Percentiles rank a stretch among this genome's conserved stretches.
Evolutionary conservation across 345 rosid species (phyloP).

Genomic region (Populus deltoides): DNA sequence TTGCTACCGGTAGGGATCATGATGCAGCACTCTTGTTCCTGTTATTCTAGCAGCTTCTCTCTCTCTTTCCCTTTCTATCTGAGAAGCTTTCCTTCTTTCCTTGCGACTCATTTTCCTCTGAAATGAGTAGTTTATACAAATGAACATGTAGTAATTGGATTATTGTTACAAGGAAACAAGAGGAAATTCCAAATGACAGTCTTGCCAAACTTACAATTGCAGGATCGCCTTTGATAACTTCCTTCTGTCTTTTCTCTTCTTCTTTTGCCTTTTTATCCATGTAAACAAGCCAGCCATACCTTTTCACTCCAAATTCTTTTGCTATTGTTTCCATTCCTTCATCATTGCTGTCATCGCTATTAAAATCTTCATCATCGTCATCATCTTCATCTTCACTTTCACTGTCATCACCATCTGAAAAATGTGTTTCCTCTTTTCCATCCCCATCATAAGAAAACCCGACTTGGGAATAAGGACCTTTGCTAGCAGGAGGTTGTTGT

Average conservation of each 20-base stretch:
- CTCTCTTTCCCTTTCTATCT: slow-evolving; percentile 89
- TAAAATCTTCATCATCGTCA: slow-evolving; percentile 81
- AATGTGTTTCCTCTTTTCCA: slow-evolving; percentile 52
- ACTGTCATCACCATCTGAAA: slow-evolving; percentile 56
- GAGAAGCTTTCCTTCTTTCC: slow-evolving; percentile 96
- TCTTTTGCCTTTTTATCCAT: slow-evolving; percentile 94
- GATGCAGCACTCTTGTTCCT: slow-evolving; percentile 65
- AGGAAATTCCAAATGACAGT: slow-evolving; percentile 5
- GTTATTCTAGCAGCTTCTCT: slow-evolving; percentile 65
- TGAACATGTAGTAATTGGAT: slow-evolving; percentile 7
- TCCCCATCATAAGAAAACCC: slow-evolving; percentile 83
- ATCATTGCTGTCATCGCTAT: slow-evolving; percentile 90
- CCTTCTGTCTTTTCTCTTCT: slow-evolving; percentile 91
- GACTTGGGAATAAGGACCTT: slow-evolving; percentile 89
- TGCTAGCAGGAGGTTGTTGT: slow-evolving; percentile 58
- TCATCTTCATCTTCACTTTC: slow-evolving; percentile 77
- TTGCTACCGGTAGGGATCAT: slow-evolving; percentile 85
- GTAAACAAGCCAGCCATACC: slow-evolving; percentile 97
- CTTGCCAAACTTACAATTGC: slow-evolving; percentile 66
- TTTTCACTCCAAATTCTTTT: slow-evolving; percentile 87
- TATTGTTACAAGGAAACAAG: background rate
- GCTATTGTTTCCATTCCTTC: slow-evolving; percentile 91
- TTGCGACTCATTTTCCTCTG: slow-evolving; percentile 95
- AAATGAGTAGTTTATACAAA: slow-evolving; percentile 24
- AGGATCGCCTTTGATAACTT: slow-evolving; percentile 96